Base-by-base conservation (phyloP, 495 filamentous ascomycete species). In the Delitschia confertaspora region DNA sequence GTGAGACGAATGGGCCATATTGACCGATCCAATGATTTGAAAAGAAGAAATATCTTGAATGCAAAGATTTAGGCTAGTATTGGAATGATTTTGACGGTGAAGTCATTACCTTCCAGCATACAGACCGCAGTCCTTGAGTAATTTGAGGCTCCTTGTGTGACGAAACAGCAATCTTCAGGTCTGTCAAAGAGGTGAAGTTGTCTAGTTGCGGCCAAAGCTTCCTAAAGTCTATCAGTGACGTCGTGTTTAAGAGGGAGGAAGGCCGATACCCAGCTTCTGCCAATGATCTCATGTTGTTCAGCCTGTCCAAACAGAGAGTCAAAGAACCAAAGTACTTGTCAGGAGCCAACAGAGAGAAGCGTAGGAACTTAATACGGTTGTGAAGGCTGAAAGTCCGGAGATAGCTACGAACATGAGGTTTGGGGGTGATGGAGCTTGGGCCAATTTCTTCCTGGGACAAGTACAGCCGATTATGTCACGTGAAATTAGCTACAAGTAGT, bases 21-120 rank as follows among this genome's bases (percentile, higher is more conserved):
- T 25, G 73, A 65, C 11, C 71, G 69, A 36, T 85, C 73, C 18
- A 82, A 68, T 33, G 71, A 71, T 36, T 82, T 76, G 64, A 83
- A 89, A 30, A 95, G 71, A 22, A 96, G 65, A 62, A 94, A 94
- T 33, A 74, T 73, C 85, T 91, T 16, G 21, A 56, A 14, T 19
- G 42, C 24, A n/a, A n/a, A n/a, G n/a, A n/a, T n/a, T n/a, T n/a
- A n/a, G n/a, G n/a, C 14, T 19, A 37, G 34, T 19, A 35, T 22
- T 1, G 30, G 5, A n/a, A 19, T 29, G 37, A 8, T 29, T 11
- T 8, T 32, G 27, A 22, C 2, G 38, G 25, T 13, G 6, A 4
- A 13, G 33, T 13, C 32, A n/a, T 24, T 58, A 79, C 85, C 78
- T 93, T 96, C 91, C 91, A 98, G 63, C 85, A 94, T 34, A 94